A percentile compares a stretch with the other conserved stretches of the same genome.
Evolutionary conservation across 495 filamentous ascomycete genomes (phyloP).

Genomic region (Trichoderma gamsii): DNA sequence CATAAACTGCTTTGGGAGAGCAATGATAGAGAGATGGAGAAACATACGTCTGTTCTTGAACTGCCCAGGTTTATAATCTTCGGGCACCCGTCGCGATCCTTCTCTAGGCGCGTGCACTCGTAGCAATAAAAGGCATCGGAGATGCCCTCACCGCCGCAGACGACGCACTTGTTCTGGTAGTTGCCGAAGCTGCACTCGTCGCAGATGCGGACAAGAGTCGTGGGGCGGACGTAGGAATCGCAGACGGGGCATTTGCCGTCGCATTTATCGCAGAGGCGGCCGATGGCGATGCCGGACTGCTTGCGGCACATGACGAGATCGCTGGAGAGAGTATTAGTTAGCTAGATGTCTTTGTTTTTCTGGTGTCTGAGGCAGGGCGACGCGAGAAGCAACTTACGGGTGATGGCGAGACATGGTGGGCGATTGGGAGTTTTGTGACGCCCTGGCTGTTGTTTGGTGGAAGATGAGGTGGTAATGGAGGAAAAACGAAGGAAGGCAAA

Average conservation of each 20-base stretch:
- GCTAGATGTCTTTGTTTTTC: conserved; percentile 17
- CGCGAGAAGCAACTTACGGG: conserved; percentile 48
- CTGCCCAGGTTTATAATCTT: conserved; percentile 99
- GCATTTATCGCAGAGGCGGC: conserved; percentile 98
- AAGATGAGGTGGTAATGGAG: neutral
- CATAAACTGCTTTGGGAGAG: neutral
- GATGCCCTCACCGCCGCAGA: conserved; percentile 97
- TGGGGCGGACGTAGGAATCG: conserved; percentile 97
- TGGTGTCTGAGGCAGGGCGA: conserved; percentile 30
- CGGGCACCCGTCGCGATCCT: conserved; percentile 94
- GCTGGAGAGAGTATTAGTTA: conserved; percentile 38
- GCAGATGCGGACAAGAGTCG: conserved; percentile 95
- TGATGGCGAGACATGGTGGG: conserved; percentile 67
- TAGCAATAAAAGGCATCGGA: conserved; percentile 99
- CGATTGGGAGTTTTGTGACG: conserved; percentile 18
- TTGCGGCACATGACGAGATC: conserved; percentile 99
- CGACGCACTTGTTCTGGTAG: conserved; percentile 99
- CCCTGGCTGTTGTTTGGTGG: neutral
- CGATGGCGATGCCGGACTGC: conserved; percentile 95
- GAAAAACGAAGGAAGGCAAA: neutral
- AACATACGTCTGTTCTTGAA: conserved; percentile 84
- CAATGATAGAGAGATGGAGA: conserved; percentile 6
- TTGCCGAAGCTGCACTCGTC: conserved; percentile 99
- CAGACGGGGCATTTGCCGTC: conserved; percentile 99
- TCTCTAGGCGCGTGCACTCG: conserved; percentile 94